These are phyloP conservation scores for Phytophthora colocasiae DNA, from an alignment of 352 stramenopile species.

Conservation along the genomic window DNA sequence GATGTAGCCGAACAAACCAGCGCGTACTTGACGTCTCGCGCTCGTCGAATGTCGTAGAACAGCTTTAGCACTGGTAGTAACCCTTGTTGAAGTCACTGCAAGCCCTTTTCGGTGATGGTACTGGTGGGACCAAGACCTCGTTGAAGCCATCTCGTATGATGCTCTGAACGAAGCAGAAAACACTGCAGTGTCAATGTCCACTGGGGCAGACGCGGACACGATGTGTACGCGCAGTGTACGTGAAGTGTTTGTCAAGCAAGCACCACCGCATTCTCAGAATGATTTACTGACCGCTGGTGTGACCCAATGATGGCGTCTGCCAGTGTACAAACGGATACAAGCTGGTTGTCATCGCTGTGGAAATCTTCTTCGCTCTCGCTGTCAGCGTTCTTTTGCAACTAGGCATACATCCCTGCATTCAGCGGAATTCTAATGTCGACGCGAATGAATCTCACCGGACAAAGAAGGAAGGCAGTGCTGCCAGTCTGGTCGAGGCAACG, in stretches of 20 bases:
- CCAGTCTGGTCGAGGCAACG: background rate
- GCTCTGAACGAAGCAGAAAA: conserved; percentile 9
- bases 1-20: conserved; percentile 54
- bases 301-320: conserved; percentile 5
- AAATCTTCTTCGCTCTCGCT: background rate
- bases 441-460: background rate
- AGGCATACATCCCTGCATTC: background rate
- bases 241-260: background rate
- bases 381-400: background rate
- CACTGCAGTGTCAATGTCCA: background rate
- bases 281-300: background rate
- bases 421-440: background rate
- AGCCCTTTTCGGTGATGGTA: background rate
- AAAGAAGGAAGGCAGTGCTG: background rate
- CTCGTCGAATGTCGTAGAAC: conserved; percentile 26
- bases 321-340: conserved; percentile 2
- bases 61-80: background rate
- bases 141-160: conserved; percentile 12
- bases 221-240: background rate
- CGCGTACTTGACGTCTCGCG: conserved; percentile 33
- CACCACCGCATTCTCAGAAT: background rate
- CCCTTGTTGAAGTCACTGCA: background rate
- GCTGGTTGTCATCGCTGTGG: background rate
- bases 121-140: background rate
- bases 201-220: background rate